Evolutionary conservation across 2,329 filamentous ascomycete species (phyloP), one percentile per base, ranked within the genome.

Genomic region (Epicoccum nigrum): DNA sequence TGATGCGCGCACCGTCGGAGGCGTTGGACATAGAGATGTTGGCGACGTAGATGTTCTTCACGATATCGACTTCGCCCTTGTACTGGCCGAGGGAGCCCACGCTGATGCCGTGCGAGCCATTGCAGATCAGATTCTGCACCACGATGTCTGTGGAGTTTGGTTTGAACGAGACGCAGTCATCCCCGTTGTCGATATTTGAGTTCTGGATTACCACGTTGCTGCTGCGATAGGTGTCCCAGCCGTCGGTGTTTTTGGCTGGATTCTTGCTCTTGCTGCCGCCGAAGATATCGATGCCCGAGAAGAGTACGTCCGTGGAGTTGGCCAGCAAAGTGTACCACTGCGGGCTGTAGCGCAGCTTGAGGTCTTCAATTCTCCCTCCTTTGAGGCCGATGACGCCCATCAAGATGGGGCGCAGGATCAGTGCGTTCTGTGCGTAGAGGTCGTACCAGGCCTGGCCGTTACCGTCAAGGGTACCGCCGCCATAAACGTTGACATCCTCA

Each of bases 151-250:
- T 89, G 60, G 81, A 85, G 68, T 89, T 90, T 15, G 86, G 86
- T 71, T 90, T 90, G 79, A 90, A 89, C 0, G 85, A 86, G 11
- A 90, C 84, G 54, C 87, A 90, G 66, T 90, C 84, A 65, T 89
- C 86, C 28, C 83, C 84, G 59, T 88, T 88, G 67, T 83, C 77
- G 56, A 86, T 81, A 20, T 81, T 70, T 0, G 83, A 87, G 65
- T 89, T 83, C 62, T 89, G 86, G 28, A 89, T 88, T 0, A 86
- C 81, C 28, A 89, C 78, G 41, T 82, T 80, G 19, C 78, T 73
- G 11, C 81, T 83, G 7, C 85, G 81, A 64, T 87, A 86, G 1
- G 81, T 86, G 57, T 86, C 83, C 82, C 82, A 80, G 12, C 63
- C 84, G 63, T 87, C 85, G 0, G 85, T 88, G 68, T 89, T 89